Base-by-base conservation (phyloP, 2,329 filamentous ascomycete genomes). In the Fusarium chaquense region DNA sequence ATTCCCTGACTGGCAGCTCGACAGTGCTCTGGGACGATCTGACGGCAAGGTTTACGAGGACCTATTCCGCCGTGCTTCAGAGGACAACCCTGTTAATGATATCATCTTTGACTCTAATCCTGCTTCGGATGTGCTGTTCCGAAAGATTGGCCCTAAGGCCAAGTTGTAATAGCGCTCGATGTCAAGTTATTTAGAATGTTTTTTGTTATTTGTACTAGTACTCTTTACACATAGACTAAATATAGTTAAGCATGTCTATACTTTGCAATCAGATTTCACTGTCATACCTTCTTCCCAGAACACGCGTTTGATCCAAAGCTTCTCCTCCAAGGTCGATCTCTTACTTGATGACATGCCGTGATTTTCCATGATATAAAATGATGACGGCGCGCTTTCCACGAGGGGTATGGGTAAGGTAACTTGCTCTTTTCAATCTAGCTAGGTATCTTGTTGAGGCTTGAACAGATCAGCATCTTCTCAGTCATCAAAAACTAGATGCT, bases 11-110 rank as follows among this genome's bases (percentile, higher is more conserved):
- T 94, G 90, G 90, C 90, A 92, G 73, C 84, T 94, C 3, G 91
- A 94, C 76, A 90, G 87, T 72, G 89, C 87, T 61, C 78, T 94
- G 40, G 91, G 92, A 2, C 83, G 91, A 3, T 87, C 86, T 44
- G 91, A 94, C 65, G 91, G 92, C 22, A 89, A 91, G 73, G 91
- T 93, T 2, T 94, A 94, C 72, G 90, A 92, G 77, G 91, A 93
- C 73, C 84, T 94, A 82, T 94, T 93, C 80, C 83, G 89, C 74
- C 82, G 91, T 16, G 92, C 91, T 1, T 90, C 87, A 65, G 86
- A 92, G 81, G 79, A 91, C 72, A 94, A 94, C 75, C 91, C 91
- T 3, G 80, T 94, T 45, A 94, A 94, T 75, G 85, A 87, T 20
- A 82, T 93, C 58, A 89, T 89, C 0, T 87, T 93, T 59, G 90